A percentile compares a stretch with the other conserved stretches of the same genome.
phyloP scores from a whole-genome alignment of 257 asterid genomes.

The Forsythia viridissima region DNA sequence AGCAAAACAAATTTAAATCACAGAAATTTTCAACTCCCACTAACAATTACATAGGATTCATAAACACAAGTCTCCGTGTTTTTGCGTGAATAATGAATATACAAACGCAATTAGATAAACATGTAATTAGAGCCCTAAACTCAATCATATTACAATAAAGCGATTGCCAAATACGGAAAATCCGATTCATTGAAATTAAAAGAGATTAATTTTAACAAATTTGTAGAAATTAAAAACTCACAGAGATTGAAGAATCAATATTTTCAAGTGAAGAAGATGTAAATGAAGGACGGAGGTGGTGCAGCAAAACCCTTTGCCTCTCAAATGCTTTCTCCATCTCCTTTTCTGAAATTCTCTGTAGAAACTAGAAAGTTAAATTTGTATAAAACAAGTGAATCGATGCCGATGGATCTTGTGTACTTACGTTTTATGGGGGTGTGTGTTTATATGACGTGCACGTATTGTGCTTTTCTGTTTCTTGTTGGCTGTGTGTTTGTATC shows the following conservation, averaged over 20 bases:
- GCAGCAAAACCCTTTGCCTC: slow-evolving; percentile 17
- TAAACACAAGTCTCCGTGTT: no score
- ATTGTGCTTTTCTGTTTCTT: background rate
- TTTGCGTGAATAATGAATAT: no score
- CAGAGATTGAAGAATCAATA: slow-evolving; percentile 65
- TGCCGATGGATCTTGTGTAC: background rate
- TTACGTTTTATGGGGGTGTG: background rate
- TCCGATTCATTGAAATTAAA: background rate
- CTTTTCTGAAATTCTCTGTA: background rate
- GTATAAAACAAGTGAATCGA: background rate
- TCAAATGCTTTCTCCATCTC: background rate
- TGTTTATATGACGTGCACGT: background rate
- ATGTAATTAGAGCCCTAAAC: background rate
- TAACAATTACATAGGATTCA: background rate
- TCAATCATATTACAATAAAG: no score
- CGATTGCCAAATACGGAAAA: no score
- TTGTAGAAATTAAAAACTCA: slow-evolving; percentile 27
- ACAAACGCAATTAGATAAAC: background rate
- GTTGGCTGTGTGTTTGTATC: background rate
- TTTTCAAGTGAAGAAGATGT: slow-evolving; percentile 73
- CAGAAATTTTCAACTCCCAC: background rate
- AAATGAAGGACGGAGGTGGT: slow-evolving; percentile 79
- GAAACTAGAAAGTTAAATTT: background rate
- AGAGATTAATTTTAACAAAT: background rate
- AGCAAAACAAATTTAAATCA: no score